These are phyloP conservation scores for Diaporthe velutina DNA, from an alignment of 2,329 filamentous ascomycete species.

Conservation along the genomic window DNA sequence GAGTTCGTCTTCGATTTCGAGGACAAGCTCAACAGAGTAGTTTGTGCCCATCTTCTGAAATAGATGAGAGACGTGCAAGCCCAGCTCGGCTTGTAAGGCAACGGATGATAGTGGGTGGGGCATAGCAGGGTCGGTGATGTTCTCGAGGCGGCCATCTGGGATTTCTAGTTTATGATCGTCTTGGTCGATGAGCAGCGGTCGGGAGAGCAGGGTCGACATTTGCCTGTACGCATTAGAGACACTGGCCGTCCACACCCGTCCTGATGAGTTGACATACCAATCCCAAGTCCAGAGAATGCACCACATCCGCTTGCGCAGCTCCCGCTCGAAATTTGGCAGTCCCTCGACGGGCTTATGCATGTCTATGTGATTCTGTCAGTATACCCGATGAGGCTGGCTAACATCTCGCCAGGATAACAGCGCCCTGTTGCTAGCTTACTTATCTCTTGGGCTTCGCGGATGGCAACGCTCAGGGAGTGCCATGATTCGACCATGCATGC, in stretches of 20 bases:
- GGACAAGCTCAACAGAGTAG: constrained; percentile 30
- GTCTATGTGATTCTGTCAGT: background rate
- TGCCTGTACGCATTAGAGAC: constrained; percentile 31
- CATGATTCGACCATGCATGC: constrained; percentile 61
- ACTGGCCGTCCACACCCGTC: too few species aligned
- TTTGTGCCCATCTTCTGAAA: constrained; percentile 35
- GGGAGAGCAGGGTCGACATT: constrained; percentile 39
- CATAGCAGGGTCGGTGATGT: constrained; percentile 22
- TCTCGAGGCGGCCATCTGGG: constrained; percentile 38
- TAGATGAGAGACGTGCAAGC: constrained; percentile 33
- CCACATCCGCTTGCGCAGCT: constrained; percentile 38
- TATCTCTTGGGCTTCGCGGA: constrained; percentile 62
- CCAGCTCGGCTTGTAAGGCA: constrained; percentile 37
- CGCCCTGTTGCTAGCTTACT: constrained; percentile 45
- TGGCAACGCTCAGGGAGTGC: constrained; percentile 58
- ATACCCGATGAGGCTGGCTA: background rate
- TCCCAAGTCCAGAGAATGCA: constrained; percentile 40
- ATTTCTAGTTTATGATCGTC: constrained; percentile 35
- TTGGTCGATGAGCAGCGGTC: constrained; percentile 39
- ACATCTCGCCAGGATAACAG: too few species aligned
- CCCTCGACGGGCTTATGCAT: constrained; percentile 37
- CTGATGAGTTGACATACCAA: constrained; percentile 25
- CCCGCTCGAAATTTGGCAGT: constrained; percentile 36
- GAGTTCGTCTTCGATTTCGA: constrained; percentile 44
- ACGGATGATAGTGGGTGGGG: constrained; percentile 36